Conservation (phyloP, 176 grass and related monocot species). For the Typha latifolia region DNA sequence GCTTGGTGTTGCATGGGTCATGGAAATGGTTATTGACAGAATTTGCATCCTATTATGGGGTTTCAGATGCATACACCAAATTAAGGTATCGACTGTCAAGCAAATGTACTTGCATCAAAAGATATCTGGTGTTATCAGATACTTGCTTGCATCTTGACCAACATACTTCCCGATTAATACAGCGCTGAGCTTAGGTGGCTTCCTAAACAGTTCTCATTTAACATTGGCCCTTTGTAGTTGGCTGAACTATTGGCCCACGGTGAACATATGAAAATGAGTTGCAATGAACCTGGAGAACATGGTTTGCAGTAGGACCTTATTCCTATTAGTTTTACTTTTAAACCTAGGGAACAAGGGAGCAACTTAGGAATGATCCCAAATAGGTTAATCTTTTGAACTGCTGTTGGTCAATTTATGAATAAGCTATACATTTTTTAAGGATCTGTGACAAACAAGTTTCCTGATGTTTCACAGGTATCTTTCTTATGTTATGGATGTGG, state of each 20-base stretch:
- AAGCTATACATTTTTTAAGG: neutral
- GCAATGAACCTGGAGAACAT: too few relatives aligned
- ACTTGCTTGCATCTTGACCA: neutral
- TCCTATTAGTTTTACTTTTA: too few relatives aligned
- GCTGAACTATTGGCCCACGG: neutral
- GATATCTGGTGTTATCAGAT: slow-evolving; percentile 4
- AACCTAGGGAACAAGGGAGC: too few relatives aligned
- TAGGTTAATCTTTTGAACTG: neutral
- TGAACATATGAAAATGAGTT: neutral
- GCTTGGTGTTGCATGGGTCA: slow-evolving; percentile 63
- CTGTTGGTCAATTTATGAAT: slow-evolving; percentile 13
- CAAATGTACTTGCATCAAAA: slow-evolving; percentile 8
- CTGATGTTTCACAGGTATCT: slow-evolving; percentile 54
- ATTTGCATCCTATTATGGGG: slow-evolving; percentile 88
- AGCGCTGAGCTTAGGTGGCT: neutral
- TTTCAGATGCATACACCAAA: slow-evolving; percentile 90
- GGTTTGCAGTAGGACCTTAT: too few relatives aligned
- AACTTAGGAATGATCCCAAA: too few relatives aligned
- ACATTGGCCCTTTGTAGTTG: neutral
- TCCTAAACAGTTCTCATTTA: neutral
- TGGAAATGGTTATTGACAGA: slow-evolving; percentile 98
- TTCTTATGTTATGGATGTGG: slow-evolving; percentile 96
- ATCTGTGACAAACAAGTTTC: slow-evolving; percentile 3
- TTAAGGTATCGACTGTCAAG: slow-evolving; percentile 51
- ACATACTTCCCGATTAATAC: neutral